Evolutionary conservation across 2,329 filamentous ascomycete species (phyloP).

Genomic region (Thielaviopsis euricoi): DNA sequence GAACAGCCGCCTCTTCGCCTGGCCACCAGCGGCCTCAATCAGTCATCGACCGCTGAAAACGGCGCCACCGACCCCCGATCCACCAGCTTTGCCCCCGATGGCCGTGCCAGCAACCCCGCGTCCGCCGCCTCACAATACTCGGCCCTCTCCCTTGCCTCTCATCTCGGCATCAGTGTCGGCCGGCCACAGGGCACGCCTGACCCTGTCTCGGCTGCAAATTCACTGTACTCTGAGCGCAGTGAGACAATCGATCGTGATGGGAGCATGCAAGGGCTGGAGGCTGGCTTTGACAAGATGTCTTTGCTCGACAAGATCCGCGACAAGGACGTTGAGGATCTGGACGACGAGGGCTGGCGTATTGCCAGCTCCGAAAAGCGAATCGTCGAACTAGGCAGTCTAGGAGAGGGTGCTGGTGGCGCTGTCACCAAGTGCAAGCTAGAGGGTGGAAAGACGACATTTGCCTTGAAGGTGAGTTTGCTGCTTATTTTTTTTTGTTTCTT

Average conservation of each 20-base stretch:
- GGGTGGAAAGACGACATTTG: conserved; percentile 86
- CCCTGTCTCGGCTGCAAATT: conserved; percentile 75
- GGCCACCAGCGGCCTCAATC: conserved; percentile 31
- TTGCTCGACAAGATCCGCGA: conserved; percentile 34
- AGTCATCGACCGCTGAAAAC: conserved; percentile 58
- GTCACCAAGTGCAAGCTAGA: conserved; percentile 83
- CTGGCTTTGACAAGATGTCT: conserved; percentile 60
- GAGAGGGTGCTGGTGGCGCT: conserved; percentile 88
- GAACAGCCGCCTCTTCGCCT: conserved; percentile 31
- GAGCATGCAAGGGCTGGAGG: conserved; percentile 58
- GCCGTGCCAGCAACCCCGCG: conserved; percentile 61
- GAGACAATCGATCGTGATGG: conserved; percentile 49
- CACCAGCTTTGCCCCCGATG: conserved; percentile 69
- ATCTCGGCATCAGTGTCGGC: conserved; percentile 49
- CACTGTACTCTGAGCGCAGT: conserved; percentile 65
- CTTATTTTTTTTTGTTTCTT: not conserved
- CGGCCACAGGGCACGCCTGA: conserved; percentile 57
- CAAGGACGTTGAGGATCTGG: conserved; percentile 82
- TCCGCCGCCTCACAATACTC: conserved; percentile 82
- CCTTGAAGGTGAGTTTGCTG: conserved; percentile 62
- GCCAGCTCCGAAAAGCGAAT: conserved; percentile 82
- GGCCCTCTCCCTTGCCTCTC: conserved; percentile 61
- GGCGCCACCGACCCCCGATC: conserved; percentile 66
- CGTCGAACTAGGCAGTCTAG: conserved; percentile 71
- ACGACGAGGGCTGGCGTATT: conserved; percentile 89